Conservation (phyloP, 495 filamentous ascomycete genomes). For the Annulohypoxylon stygium region DNA sequence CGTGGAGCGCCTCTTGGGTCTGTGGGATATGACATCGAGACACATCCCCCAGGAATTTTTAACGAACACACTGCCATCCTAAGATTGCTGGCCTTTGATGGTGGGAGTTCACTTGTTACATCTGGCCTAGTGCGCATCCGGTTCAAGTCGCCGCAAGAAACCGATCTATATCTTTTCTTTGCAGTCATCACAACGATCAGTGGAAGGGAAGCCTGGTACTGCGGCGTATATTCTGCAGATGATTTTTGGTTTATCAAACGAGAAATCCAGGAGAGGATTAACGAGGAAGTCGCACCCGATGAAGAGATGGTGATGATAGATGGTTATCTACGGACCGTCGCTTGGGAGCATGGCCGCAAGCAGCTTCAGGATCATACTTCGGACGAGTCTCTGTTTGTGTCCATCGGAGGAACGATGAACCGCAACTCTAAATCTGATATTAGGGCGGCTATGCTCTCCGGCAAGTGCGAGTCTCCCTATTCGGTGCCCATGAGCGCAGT, state of each 20-base stretch:
- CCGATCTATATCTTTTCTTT: constrained; percentile 31
- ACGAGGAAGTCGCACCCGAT: not conserved
- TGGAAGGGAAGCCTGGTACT: constrained; percentile 18
- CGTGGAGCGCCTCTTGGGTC: constrained; percentile 21
- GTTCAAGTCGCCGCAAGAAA: constrained; percentile 35
- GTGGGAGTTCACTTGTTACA: constrained; percentile 20
- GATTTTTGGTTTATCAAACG: constrained; percentile 20
- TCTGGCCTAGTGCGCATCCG: constrained; percentile 26
- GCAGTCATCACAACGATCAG: constrained; percentile 17
- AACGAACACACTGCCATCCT: constrained; percentile 24
- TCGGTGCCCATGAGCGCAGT: constrained; percentile 21
- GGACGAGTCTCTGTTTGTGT: constrained; percentile 30
- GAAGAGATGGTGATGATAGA: constrained; percentile 24
- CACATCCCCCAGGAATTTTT: constrained; percentile 23
- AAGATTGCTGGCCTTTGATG: constrained; percentile 19
- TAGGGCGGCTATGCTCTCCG: constrained; percentile 27
- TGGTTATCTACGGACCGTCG: constrained; percentile 3
- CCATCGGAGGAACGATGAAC: constrained; percentile 18
- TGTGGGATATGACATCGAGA: constrained; percentile 29
- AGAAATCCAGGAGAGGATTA: constrained; percentile 11
- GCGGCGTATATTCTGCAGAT: constrained; percentile 8
- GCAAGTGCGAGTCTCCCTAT: constrained; percentile 23
- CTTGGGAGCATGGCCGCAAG: constrained; percentile 10
- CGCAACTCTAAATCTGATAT: constrained; percentile 1
- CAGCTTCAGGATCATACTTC: not conserved